Conservation (phyloP, 768 basidiomycete genomes). For the Mycena rosella region DNA sequence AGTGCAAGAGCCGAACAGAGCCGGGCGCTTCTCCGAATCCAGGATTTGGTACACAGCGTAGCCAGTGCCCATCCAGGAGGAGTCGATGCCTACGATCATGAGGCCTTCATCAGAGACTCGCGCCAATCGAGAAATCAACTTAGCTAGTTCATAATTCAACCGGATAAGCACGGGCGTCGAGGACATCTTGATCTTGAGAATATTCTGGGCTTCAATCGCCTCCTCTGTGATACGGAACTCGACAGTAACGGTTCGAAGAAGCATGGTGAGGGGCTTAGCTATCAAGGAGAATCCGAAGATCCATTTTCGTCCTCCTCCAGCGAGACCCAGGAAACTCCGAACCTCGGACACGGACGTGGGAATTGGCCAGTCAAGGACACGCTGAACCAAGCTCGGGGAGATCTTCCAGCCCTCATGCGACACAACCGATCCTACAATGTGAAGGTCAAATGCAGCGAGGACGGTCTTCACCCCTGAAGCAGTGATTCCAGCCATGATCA, state of each 20-base stretch:
- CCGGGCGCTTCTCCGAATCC: slow-evolving; percentile 39
- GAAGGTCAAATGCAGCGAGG: slow-evolving; percentile 35
- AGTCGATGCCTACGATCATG: slow-evolving; percentile 52
- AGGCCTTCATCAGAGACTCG: slow-evolving; percentile 38
- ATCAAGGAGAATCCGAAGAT: slow-evolving; percentile 44
- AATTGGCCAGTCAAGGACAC: slow-evolving; percentile 46
- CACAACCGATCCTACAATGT: slow-evolving; percentile 47
- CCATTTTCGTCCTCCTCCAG: slow-evolving; percentile 42
- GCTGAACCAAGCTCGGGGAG: slow-evolving; percentile 37
- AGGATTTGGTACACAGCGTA: slow-evolving; percentile 50
- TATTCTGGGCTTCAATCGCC: slow-evolving; percentile 41
- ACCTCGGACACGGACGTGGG: slow-evolving; percentile 36
- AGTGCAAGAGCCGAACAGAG: slow-evolving; percentile 49
- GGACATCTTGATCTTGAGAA: slow-evolving; percentile 40
- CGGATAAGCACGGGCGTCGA: slow-evolving; percentile 45
- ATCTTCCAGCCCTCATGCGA: slow-evolving; percentile 47
- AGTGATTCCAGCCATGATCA: slow-evolving; percentile 46
- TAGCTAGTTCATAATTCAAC: slow-evolving; percentile 47
- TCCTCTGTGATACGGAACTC: slow-evolving; percentile 45
- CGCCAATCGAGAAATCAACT: slow-evolving; percentile 15
- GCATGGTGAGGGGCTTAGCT: slow-evolving; percentile 41
- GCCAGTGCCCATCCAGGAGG: slow-evolving; percentile 46
- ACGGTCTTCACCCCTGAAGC: slow-evolving; percentile 48
- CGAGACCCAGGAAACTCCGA: slow-evolving; percentile 42
- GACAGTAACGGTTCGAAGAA: slow-evolving; percentile 8